Conservation (phyloP, 768 basidiomycete species). For the Russula foetens region DNA sequence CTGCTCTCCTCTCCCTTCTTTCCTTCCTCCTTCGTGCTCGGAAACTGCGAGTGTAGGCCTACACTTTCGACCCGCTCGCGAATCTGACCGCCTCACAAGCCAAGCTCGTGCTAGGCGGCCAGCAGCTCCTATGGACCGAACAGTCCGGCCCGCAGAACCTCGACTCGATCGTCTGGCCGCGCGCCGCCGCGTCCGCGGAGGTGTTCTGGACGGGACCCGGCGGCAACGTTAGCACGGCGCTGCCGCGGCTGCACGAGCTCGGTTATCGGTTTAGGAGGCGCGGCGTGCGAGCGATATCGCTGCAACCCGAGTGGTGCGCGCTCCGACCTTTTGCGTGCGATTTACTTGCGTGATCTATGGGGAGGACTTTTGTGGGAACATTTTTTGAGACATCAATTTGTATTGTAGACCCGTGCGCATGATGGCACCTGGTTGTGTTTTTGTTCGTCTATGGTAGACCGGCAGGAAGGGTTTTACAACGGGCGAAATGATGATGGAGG, state of each 20-base stretch:
- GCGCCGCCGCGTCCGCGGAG: constrained; percentile 64
- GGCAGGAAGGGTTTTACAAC: no score
- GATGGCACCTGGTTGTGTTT: no score
- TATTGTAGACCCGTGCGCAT: no score
- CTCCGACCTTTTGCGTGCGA: constrained; percentile 24
- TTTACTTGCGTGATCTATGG: not conserved
- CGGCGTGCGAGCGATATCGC: constrained; percentile 28
- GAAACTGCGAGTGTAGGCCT: constrained; percentile 29
- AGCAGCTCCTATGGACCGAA: constrained; percentile 68
- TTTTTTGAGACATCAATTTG: no score
- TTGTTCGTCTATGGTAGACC: no score
- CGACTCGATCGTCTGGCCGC: constrained; percentile 64
- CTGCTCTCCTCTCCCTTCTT: no score
- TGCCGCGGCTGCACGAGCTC: constrained; percentile 53
- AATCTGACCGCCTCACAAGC: constrained; percentile 41
- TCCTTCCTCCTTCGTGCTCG: no score
- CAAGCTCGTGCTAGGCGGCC: constrained; percentile 61
- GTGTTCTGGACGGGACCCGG: constrained; percentile 63
- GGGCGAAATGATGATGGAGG: no score
- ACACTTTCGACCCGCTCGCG: constrained; percentile 62
- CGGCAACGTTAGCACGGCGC: constrained; percentile 32
- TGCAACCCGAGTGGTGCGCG: constrained; percentile 39
- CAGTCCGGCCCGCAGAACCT: constrained; percentile 62
- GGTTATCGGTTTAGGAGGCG: constrained; percentile 28
- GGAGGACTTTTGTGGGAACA: not conserved